Conservation (phyloP, 2,329 filamentous ascomycete genomes). For the Talaromyces sp. region DNA sequence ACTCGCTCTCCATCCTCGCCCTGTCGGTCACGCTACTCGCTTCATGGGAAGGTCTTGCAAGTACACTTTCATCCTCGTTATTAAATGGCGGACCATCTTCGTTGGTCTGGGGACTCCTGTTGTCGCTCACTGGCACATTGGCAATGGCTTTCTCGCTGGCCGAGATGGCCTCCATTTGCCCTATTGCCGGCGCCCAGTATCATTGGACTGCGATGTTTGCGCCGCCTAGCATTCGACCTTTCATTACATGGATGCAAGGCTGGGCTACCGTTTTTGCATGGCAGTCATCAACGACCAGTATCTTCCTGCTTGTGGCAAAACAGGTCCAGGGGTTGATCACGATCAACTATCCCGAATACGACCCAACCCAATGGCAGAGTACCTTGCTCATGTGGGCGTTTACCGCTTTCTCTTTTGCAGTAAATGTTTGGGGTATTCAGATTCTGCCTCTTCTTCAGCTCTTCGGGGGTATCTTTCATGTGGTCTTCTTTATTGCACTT, state of each 20-base stretch:
- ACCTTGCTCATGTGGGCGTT: slow-evolving; percentile 39
- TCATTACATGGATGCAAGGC: slow-evolving; percentile 22
- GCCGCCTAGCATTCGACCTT: slow-evolving; percentile 12
- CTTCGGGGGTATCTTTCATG: slow-evolving; percentile 29
- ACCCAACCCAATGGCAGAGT: slow-evolving; percentile 39
- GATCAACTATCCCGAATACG: slow-evolving; percentile 35
- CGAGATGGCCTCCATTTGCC: slow-evolving; percentile 39
- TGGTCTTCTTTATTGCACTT: slow-evolving; percentile 39
- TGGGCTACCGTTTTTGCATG: slow-evolving; percentile 38
- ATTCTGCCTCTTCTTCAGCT: slow-evolving; percentile 31
- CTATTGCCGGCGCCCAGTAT: slow-evolving; percentile 36
- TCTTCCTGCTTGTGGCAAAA: slow-evolving; percentile 32
- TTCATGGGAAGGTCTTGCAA: slow-evolving; percentile 37
- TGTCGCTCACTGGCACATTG: slow-evolving; percentile 33
- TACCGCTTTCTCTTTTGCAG: slow-evolving; percentile 31
- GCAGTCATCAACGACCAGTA: slow-evolving; percentile 35
- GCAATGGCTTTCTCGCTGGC: slow-evolving; percentile 36
- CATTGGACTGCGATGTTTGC: slow-evolving; percentile 32
- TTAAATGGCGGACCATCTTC: slow-evolving; percentile 35
- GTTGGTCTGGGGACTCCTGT: slow-evolving; percentile 34
- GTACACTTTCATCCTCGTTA: slow-evolving; percentile 26
- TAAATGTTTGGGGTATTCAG: slow-evolving; percentile 34
- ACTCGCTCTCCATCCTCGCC: slow-evolving; percentile 36
- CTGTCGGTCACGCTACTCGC: slow-evolving; percentile 38
- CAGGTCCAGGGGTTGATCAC: slow-evolving; percentile 37